Conservation (phyloP, 495 filamentous ascomycete species). For the Hyaloscypha finlandica region DNA sequence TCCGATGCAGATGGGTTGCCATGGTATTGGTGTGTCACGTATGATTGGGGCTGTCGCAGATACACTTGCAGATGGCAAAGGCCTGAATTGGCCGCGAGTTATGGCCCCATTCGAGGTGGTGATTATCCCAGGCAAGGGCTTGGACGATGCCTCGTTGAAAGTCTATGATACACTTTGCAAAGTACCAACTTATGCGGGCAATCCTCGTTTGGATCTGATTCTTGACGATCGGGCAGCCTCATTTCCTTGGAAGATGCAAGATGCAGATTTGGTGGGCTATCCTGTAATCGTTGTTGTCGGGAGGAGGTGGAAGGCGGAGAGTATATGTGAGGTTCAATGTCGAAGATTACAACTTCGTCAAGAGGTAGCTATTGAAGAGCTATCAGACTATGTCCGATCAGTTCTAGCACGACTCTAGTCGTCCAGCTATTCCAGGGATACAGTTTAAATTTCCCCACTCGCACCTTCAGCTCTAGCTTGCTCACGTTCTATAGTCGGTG, state of each 20-base stretch:
- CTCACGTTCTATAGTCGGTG: no score
- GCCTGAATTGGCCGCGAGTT: conserved; percentile 84
- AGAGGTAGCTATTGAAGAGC: conserved; percentile 45
- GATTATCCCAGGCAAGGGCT: conserved; percentile 58
- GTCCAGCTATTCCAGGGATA: no score
- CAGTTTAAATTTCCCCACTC: no score
- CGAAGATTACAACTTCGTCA: conserved; percentile 54
- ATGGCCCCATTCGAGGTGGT: conserved; percentile 86
- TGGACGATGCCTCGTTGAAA: conserved; percentile 51
- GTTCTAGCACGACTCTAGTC: background rate
- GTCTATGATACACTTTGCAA: conserved; percentile 59
- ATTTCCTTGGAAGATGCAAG: conserved; percentile 80
- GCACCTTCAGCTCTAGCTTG: no score
- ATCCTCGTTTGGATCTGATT: conserved; percentile 56
- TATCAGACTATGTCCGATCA: conserved; percentile 20
- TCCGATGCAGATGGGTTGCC: conserved; percentile 89
- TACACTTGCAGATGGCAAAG: conserved; percentile 65
- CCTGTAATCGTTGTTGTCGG: conserved; percentile 81
- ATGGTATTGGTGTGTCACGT: conserved; percentile 92
- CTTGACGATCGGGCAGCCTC: conserved; percentile 71
- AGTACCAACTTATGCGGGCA: conserved; percentile 3
- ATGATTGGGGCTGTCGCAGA: conserved; percentile 87
- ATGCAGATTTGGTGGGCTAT: conserved; percentile 88
- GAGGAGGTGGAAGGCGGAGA: conserved; percentile 65
- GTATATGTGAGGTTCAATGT: conserved; percentile 76